Evolutionary conservation across 805 yeast genomes (phyloP), one percentile per base, ranked within the genome.

Genomic region (Isabelozyma heimii): DNA sequence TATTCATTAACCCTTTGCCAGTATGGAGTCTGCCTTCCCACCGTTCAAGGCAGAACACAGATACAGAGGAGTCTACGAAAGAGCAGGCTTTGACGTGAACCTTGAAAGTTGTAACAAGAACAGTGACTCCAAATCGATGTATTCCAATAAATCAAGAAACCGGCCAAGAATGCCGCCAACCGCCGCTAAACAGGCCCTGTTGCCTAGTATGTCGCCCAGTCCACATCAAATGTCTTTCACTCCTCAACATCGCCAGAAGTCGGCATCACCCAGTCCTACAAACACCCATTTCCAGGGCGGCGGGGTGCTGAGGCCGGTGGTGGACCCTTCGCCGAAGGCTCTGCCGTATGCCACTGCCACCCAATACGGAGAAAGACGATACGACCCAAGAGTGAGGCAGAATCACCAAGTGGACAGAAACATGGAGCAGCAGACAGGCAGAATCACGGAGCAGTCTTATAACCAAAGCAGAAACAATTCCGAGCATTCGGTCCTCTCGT

Each of bases 61-160:
- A 27, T 85, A 83, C 57, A 76, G 76, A 55, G 84, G 91, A 1
- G 94, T 87, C 2, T 82, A 86, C 65, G 94, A 88, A 61, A 69
- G 94, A 55, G 94, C 94, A 0, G 96, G 96, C 0, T 88, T 88
- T 58, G 94, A 87, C 39, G 72, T 73, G 28, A 59, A 60, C 44
- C 52, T 48, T 38, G 55, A 52, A n/a, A 51, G 48, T 35, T 10
- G 14, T 16, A 12, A 28, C 4, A 37, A 37, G 16, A 37, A 37
- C 9, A 30, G 42, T 35, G 39, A 42, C 40, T 12, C 40, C 41
- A 17, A 15, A 40, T 27, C 37, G 7, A 8, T 37, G 37, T 27
- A n/a, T n/a, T 13, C 27, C 24, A 20, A 13, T n/a, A 30, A 10
- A 13, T 27, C 42, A 16, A 27, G 17, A 16, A 15, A 28, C 16